phyloP scores from a whole-genome alignment of 345 rosid genomes.

The Ceriops zippeliana region DNA sequence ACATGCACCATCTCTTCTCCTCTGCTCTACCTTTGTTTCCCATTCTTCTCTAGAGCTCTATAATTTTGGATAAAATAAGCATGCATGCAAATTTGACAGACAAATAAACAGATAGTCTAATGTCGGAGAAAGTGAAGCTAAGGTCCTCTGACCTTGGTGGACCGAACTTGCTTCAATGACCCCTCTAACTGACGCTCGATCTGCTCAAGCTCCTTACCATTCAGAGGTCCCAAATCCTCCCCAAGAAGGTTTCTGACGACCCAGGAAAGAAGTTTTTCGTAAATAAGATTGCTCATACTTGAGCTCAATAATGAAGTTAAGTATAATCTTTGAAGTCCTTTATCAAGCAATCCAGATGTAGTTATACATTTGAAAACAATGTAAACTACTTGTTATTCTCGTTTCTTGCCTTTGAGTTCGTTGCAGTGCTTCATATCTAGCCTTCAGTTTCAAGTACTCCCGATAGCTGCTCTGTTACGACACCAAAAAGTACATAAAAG shows the following conservation, averaged over 20 bases:
- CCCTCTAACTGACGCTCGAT: slow-evolving; percentile 89
- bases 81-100: no score
- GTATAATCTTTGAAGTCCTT: neutral
- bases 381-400: neutral
- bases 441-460: slow-evolving; percentile 88
- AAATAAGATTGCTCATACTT: neutral
- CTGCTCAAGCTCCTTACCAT: slow-evolving; percentile 93
- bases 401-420: slow-evolving; percentile 71
- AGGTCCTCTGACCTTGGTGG: slow-evolving; percentile 58
- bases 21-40: no score
- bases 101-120: neutral
- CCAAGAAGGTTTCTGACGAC: slow-evolving; percentile 78
- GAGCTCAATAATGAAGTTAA: neutral
- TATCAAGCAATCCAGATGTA: neutral
- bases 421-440: slow-evolving; percentile 68
- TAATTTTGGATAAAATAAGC: no score
- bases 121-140: neutral
- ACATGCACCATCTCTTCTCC: no score
- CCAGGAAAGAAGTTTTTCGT: neutral
- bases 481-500: neutral
- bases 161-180: slow-evolving; percentile 84
- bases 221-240: slow-evolving; percentile 86
- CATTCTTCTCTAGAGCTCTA: no score
- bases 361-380: no score
- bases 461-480: slow-evolving; percentile 68